Base-by-base conservation (phyloP, 1,139 yeast genomes). In the Spathaspora sp. region DNA sequence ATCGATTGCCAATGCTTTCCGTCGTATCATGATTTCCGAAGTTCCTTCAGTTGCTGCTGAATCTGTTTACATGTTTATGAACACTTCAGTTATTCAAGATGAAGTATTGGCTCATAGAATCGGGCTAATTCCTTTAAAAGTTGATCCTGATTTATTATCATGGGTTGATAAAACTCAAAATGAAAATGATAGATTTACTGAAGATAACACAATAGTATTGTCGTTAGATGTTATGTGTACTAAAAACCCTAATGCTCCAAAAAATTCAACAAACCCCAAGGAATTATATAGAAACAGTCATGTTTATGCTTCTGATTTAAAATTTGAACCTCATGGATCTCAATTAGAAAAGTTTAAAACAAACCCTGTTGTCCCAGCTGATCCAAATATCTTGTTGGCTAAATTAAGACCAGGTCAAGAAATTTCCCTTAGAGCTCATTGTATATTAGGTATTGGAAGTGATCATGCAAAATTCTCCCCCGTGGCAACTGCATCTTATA, bases 381-480 rank as follows among this genome's bases (percentile, higher is more conserved):
- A 89, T 65, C 97, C 97, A 38, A 86, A 93, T 64, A 87, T 93
- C 56, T 72, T 95, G 53, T 70, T 93, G 49, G 97, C 97, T 47
- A 95, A 93, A 68, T 74, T 93, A 60, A 82, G 99, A 61, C 99
- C 99, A 3, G 97, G 97, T 45, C 99, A 93, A 71, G 98, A 93
- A 67, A 91, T 93, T 53, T 82, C 93, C 24, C 76, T 93, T 55
- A 79, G 90, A 61, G 96, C 89, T 47, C 96, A 90, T 69, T 95
- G 98, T 64, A 76, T 91, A 37, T 77, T 93, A 53, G 99, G 99
- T 47, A 72, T 89, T 53, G 99, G 99, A 45, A 72, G 89, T 29
- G 99, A 93, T 64, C 99, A 93, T 66, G 98, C 99, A 52, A 93
- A 93, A 68, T 93, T 89, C 64, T 89, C 97, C 7, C 99, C 99